A percentile compares a stretch with the other conserved stretches of the same genome.
Conservation (phyloP, 257 asterid genomes). For the Petunia secreta region DNA sequence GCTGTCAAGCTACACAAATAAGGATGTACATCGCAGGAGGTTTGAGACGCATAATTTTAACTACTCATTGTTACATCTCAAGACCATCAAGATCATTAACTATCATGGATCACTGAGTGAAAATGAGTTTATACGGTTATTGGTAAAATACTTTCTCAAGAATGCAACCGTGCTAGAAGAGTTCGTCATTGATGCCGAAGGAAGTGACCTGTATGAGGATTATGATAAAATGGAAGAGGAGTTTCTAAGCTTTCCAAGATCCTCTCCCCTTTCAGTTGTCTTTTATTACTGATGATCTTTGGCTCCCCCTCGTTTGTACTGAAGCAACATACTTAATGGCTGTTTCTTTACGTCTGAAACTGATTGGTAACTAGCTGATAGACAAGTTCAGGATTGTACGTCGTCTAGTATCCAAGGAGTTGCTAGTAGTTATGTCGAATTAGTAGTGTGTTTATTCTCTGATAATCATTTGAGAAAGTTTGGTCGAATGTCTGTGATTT, state of each 20-base stretch:
- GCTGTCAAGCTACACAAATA: background rate
- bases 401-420: background rate
- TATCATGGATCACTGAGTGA: background rate
- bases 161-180: background rate
- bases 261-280: background rate
- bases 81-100: conserved; percentile 21
- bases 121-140: background rate
- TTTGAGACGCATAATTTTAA: background rate
- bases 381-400: background rate
- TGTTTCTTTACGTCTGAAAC: background rate
- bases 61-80: conserved; percentile 4
- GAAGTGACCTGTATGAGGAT: background rate
- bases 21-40: background rate
- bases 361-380: background rate
- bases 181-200: background rate
- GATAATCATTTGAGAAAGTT: background rate
- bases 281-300: background rate
- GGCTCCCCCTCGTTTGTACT: background rate
- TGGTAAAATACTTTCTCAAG: background rate
- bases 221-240: background rate
- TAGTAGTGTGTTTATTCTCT: background rate
- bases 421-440: background rate
- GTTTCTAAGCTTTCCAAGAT: conserved; percentile 17
- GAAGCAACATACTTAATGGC: background rate
- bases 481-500: background rate